A percentile compares a stretch with the other conserved stretches of the same genome.
Evolutionary conservation across 805 yeast species (phyloP).

Genomic region (Torulaspora microellipsoides): DNA sequence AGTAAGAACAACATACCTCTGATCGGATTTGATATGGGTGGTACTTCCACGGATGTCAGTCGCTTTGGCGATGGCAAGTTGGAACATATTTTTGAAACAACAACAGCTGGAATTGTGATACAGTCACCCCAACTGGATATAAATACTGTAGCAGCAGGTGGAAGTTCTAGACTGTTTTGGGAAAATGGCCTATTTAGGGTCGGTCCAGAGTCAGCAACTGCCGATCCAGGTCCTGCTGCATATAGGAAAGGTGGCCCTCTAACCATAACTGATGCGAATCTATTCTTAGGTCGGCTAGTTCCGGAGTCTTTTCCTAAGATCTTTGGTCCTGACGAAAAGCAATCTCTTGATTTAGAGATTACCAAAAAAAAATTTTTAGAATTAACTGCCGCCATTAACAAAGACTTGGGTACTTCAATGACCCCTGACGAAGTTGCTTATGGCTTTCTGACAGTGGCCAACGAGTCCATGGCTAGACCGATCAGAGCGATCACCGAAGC

Average conservation of each 20-base stretch:
- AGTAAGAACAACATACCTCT: conserved; percentile 52
- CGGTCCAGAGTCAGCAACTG: conserved; percentile 84
- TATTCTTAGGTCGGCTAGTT: conserved; percentile 63
- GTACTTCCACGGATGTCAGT: conserved; percentile 83
- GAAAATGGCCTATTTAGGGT: conserved; percentile 70
- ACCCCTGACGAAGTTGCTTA: conserved; percentile 66
- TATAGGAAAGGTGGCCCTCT: conserved; percentile 81
- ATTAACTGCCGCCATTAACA: conserved; percentile 54
- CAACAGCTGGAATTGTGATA: conserved; percentile 77
- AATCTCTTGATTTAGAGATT: conserved; percentile 56
- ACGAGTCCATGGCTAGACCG: conserved; percentile 88
- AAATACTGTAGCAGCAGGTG: conserved; percentile 82
- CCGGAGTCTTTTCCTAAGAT: conserved; percentile 76
- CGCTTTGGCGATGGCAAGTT: conserved; percentile 63
- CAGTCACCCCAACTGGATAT: conserved; percentile 83
- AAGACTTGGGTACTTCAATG: conserved; percentile 37
- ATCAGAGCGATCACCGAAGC: conserved; percentile 81
- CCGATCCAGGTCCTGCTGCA: conserved; percentile 89
- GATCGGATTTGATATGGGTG: conserved; percentile 88
- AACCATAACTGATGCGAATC: conserved; percentile 81
- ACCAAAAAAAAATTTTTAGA: conserved; percentile 47
- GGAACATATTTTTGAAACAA: conserved; percentile 78
- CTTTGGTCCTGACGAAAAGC: conserved; percentile 76
- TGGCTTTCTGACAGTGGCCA: conserved; percentile 80
- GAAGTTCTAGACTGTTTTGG: conserved; percentile 66